Evolutionary conservation across 2,329 filamentous ascomycete species (phyloP).

Genomic region (Cryphonectria radicalis): DNA sequence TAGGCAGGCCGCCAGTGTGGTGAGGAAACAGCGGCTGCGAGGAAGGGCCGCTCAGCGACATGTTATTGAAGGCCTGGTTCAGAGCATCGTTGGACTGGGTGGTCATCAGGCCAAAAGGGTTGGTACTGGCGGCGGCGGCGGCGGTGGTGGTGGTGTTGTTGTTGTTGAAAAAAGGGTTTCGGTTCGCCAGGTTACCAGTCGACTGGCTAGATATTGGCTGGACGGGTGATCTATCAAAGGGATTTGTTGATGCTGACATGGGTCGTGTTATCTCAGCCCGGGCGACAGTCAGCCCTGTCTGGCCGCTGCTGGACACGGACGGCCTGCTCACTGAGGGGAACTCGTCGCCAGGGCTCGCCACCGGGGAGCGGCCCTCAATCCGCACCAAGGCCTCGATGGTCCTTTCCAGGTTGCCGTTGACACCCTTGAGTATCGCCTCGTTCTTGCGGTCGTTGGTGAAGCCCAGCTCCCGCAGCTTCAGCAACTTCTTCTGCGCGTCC

Average conservation of each 20-base stretch:
- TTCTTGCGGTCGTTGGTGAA: slow-evolving; percentile 86
- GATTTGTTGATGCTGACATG: slow-evolving; percentile 58
- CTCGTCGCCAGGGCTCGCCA: slow-evolving; percentile 24
- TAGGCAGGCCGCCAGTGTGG: slow-evolving; percentile 67
- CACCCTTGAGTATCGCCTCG: slow-evolving; percentile 76
- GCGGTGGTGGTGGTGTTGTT: no score
- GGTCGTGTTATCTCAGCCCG: slow-evolving; percentile 28
- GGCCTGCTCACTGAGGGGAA: slow-evolving; percentile 39
- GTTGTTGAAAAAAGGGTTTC: slow-evolving; percentile 62
- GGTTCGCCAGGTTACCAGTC: slow-evolving; percentile 63
- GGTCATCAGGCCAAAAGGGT: slow-evolving; percentile 64
- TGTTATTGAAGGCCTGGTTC: slow-evolving; percentile 73
- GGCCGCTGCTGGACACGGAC: slow-evolving; percentile 42
- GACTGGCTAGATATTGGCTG: slow-evolving; percentile 68
- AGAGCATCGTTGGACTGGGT: slow-evolving; percentile 51
- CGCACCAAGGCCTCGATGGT: slow-evolving; percentile 84
- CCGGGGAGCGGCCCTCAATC: slow-evolving; percentile 63
- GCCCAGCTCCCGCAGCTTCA: slow-evolving; percentile 84
- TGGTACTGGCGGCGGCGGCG: slow-evolving; percentile 58
- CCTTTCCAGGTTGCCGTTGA: slow-evolving; percentile 83
- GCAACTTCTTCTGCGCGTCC: slow-evolving; percentile 76
- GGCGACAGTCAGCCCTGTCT: slow-evolving; percentile 34
- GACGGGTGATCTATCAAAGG: slow-evolving; percentile 65
- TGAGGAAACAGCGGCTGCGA: slow-evolving; percentile 72
- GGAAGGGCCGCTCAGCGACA: slow-evolving; percentile 64